phyloP scores from a whole-genome alignment of 108 stramenopile species.

The Nitzschia putrida region DNA sequence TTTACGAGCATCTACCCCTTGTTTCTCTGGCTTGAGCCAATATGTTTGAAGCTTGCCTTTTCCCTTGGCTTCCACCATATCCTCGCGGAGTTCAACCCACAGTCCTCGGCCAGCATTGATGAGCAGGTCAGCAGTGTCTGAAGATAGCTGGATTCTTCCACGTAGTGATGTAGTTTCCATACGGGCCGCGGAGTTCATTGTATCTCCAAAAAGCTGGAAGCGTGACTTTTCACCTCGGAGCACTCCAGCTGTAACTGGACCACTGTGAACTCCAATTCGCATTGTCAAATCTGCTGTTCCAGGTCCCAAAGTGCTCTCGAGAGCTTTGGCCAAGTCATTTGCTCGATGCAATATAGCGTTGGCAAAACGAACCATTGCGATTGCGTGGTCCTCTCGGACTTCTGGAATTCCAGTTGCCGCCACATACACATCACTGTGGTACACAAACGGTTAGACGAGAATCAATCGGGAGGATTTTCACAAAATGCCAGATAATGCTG shows the following conservation, averaged over 20 bases:
- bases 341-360: not conserved
- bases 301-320: constrained; percentile 19
- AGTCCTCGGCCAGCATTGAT: constrained; percentile 32
- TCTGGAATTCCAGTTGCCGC: constrained; percentile 21
- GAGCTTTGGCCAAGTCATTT: not conserved
- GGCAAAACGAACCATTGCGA: constrained; percentile 26
- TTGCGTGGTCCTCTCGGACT: constrained; percentile 1
- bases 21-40: constrained; percentile 32
- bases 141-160: constrained; percentile 11
- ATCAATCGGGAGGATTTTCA: too few species aligned
- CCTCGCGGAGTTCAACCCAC: constrained; percentile 44
- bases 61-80: constrained; percentile 52
- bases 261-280: constrained; percentile 21
- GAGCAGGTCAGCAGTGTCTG: constrained; percentile 49
- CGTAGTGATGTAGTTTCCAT: constrained; percentile 6
- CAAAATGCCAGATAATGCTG: not conserved
- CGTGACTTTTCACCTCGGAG: constrained; percentile 13
- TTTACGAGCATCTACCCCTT: not conserved
- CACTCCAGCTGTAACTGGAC: constrained; percentile 14
- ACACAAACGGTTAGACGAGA: not conserved
- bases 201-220: constrained; percentile 24
- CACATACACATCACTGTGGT: constrained; percentile 11
- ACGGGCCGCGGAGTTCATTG: constrained; percentile 12
- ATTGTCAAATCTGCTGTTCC: constrained; percentile 17
- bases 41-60: constrained; percentile 50